Base-by-base conservation (phyloP, 2,329 filamentous ascomycete species). In the Metarhizium rileyi region DNA sequence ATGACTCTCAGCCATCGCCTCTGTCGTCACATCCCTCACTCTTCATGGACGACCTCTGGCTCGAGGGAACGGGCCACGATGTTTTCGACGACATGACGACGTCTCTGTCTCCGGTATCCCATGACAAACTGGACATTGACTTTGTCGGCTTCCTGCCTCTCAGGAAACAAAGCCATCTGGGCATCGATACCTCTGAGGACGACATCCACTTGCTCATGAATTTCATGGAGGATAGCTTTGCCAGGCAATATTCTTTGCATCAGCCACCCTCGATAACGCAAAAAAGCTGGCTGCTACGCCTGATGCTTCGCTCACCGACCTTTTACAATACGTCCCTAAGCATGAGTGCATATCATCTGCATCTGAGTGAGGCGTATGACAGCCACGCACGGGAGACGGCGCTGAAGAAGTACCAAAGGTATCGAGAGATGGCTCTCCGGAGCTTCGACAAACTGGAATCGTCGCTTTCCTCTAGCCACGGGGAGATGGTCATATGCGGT, bases 311-410 rank as follows among this genome's bases (percentile, higher is more conserved):
- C 33, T 50, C 48, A 4, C 43, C 48, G 2, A 42, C 43, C 7
- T 50, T 50, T 14, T 50, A 38, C 8, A 28, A 50, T 18, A 20
- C 48, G 8, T 35, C 43, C 5, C 22, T 50, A 4, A 46, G 48
- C 25, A 50, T 28, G 7, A 50, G 42, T 14, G 48, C 48, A 7
- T 50, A 50, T 35, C 18, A 44, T 26, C 12, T 26, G 16, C 22
- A 9, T 9, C 16, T 25, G 42, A 26, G 20, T 14, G 9, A 23
- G 42, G 12, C 42, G 12, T n/a, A 16, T 44, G 42, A 44, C 7
- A 8, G 8, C 8, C 10, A 38, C 10, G n/a, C n/a, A 16, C 16
- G n/a, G 20, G 35, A 38, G 4, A 20, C 8, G 16, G 35, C 35
- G 4, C 16, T 20, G 35, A 38, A 14, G 20, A 18, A 10, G 8